Evolutionary conservation across 805 yeast species (phyloP).

Genomic region (Pichia exigua): DNA sequence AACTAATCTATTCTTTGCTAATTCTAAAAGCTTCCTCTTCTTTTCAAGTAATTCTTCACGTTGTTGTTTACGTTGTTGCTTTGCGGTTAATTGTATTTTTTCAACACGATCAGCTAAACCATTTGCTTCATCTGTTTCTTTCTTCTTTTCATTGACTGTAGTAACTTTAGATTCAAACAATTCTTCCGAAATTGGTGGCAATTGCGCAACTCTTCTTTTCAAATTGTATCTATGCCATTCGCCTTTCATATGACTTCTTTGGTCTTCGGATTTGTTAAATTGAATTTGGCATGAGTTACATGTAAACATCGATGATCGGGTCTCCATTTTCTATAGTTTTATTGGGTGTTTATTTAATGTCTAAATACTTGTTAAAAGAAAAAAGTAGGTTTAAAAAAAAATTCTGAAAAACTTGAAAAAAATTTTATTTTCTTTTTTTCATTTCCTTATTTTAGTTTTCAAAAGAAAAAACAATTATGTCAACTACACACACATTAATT

Average conservation of each 20-base stretch:
- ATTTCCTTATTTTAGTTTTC: background rate
- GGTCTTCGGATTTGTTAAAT: conserved; percentile 74
- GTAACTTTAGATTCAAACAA: conserved; percentile 25
- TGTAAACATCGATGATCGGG: conserved; percentile 32
- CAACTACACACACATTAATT: conserved; percentile 17
- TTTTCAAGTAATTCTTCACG: conserved; percentile 43
- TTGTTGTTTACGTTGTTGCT: conserved; percentile 43
- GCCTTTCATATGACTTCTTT: conserved; percentile 90
- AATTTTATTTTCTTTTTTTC: background rate
- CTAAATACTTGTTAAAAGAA: background rate
- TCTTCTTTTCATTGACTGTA: conserved; percentile 17
- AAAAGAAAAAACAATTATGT: too few species aligned
- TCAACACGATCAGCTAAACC: conserved; percentile 12
- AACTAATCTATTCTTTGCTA: conserved; percentile 37
- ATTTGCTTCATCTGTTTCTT: conserved; percentile 12
- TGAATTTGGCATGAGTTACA: conserved; percentile 87
- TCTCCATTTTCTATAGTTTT: conserved; percentile 2
- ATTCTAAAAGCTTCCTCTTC: conserved; percentile 39
- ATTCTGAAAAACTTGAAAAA: background rate
- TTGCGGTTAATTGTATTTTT: conserved; percentile 15
- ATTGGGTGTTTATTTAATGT: background rate
- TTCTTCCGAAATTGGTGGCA: conserved; percentile 51
- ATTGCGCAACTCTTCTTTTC: conserved; percentile 82
- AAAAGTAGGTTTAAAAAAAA: background rate
- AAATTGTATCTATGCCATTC: conserved; percentile 98